Conservation (phyloP, 805 yeast genomes). For the Ogataea methanolica region DNA sequence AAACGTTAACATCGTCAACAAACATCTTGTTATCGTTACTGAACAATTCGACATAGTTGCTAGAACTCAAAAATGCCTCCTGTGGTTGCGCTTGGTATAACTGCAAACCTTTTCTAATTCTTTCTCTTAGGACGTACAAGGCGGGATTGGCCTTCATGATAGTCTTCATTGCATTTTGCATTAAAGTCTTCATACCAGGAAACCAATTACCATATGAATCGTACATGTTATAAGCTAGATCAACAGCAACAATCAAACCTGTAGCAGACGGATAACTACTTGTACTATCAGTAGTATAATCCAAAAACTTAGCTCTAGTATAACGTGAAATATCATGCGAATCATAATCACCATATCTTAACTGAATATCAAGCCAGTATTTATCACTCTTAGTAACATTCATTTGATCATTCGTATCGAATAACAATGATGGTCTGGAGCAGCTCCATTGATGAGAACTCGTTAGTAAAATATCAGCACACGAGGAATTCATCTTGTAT, state of each 20-base stretch:
- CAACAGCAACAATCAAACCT: constrained; percentile 86
- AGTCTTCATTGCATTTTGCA: constrained; percentile 89
- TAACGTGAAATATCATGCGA: constrained; percentile 95
- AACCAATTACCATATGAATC: constrained; percentile 98
- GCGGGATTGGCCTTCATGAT: constrained; percentile 96
- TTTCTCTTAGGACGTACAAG: constrained; percentile 81
- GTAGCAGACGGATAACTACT: constrained; percentile 90
- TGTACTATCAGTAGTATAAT: constrained; percentile 83
- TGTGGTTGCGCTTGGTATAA: constrained; percentile 91
- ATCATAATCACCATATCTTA: constrained; percentile 95
- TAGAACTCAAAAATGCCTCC: constrained; percentile 84
- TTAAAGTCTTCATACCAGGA: constrained; percentile 84
- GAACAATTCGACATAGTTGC: constrained; percentile 86
- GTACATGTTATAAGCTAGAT: constrained; percentile 91
- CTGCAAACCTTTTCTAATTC: constrained; percentile 91
- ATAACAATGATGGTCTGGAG: constrained; percentile 72
- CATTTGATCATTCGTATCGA: constrained; percentile 63
- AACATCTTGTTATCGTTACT: constrained; percentile 79
- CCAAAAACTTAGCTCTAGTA: constrained; percentile 87
- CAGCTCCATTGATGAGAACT: constrained; percentile 81
- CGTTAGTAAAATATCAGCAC: constrained; percentile 81
- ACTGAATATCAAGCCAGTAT: constrained; percentile 93
- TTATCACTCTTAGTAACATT: constrained; percentile 57
- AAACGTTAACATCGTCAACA: constrained; percentile 91
- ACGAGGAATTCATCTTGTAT: constrained; percentile 92